Percentiles rank a stretch among this genome's conserved stretches.
phyloP scores from a whole-genome alignment of 2,329 filamentous ascomycete species.

The Aureobasidium sp. region DNA sequence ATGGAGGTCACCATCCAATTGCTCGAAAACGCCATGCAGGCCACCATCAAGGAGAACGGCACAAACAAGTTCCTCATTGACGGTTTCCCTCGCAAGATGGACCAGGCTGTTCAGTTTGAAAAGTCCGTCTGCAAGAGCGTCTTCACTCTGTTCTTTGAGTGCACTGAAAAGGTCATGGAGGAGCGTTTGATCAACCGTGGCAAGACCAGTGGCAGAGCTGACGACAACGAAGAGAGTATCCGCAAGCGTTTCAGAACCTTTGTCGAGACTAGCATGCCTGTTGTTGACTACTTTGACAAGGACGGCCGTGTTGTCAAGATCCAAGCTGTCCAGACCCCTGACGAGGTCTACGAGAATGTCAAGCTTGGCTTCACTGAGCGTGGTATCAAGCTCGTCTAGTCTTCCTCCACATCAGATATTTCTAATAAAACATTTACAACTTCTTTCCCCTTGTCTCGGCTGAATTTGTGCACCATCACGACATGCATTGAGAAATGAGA shows the following conservation, averaged over 20 bases:
- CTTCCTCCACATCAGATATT: neutral
- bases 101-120: constrained; percentile 97
- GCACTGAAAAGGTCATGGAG: constrained; percentile 91
- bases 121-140: constrained; percentile 83
- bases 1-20: constrained; percentile 98
- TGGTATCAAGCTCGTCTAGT: constrained; percentile 37
- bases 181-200: constrained; percentile 85
- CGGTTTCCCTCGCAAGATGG: constrained; percentile 96
- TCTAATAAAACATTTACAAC: neutral
- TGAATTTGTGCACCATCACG: too few relatives aligned
- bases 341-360: constrained; percentile 68
- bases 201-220: constrained; percentile 89
- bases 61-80: constrained; percentile 81
- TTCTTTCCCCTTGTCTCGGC: neutral
- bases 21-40: constrained; percentile 92
- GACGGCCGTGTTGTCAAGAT: constrained; percentile 85
- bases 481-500: too few relatives aligned
- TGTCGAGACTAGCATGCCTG: constrained; percentile 97
- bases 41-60: constrained; percentile 62
- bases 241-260: constrained; percentile 97
- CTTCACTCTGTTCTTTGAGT: constrained; percentile 95
- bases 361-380: constrained; percentile 51
- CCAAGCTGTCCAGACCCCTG: constrained; percentile 72
- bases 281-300: constrained; percentile 85
- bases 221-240: constrained; percentile 97